Percentiles rank a stretch among this genome's conserved stretches.
These are phyloP conservation scores for Paraconiothyrium sp. DNA, from an alignment of 2,329 filamentous ascomycete genomes.

Conservation along the genomic window DNA sequence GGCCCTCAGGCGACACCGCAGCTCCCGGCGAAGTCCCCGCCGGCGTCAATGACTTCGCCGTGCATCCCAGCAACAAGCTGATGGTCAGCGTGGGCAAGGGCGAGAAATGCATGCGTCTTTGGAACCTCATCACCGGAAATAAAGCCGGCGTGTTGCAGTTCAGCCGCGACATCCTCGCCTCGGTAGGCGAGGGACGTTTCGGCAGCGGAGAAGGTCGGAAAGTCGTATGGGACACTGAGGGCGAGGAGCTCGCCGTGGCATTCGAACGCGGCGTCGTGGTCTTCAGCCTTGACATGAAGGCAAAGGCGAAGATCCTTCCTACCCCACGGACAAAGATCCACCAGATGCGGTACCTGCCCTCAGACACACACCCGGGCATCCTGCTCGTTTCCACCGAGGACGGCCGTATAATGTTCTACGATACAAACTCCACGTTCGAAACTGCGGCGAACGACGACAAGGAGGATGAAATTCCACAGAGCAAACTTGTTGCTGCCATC, in stretches of 20 bases:
- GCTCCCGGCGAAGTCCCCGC: slow-evolving; percentile 80
- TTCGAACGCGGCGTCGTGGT: slow-evolving; percentile 88
- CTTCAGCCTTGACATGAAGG: slow-evolving; percentile 87
- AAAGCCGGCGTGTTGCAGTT: slow-evolving; percentile 95
- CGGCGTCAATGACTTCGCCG: slow-evolving; percentile 94
- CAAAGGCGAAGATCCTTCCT: slow-evolving; percentile 77
- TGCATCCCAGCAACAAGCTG: slow-evolving; percentile 95
- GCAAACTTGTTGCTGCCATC: slow-evolving; percentile 73
- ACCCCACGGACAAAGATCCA: slow-evolving; percentile 81
- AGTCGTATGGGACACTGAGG: slow-evolving; percentile 80
- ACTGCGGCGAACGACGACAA: slow-evolving; percentile 48
- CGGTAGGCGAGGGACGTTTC: slow-evolving; percentile 79
- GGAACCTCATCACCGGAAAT: slow-evolving; percentile 96
- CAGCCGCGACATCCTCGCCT: slow-evolving; percentile 73
- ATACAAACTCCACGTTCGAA: slow-evolving; percentile 65
- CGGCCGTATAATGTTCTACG: slow-evolving; percentile 84
- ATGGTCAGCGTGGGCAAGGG: slow-evolving; percentile 93
- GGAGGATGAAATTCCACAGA: slow-evolving; percentile 66
- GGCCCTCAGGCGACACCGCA: slow-evolving; percentile 90
- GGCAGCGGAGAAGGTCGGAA: slow-evolving; percentile 82
- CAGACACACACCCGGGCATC: slow-evolving; percentile 62
- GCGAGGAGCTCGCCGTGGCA: slow-evolving; percentile 85
- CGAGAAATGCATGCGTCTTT: slow-evolving; percentile 90
- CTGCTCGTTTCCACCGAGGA: slow-evolving; percentile 89
- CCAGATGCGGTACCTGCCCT: slow-evolving; percentile 75